These are phyloP conservation scores for Rugonectria rugulosa DNA, from an alignment of 2,329 filamentous ascomycete genomes.

Conservation along the genomic window DNA sequence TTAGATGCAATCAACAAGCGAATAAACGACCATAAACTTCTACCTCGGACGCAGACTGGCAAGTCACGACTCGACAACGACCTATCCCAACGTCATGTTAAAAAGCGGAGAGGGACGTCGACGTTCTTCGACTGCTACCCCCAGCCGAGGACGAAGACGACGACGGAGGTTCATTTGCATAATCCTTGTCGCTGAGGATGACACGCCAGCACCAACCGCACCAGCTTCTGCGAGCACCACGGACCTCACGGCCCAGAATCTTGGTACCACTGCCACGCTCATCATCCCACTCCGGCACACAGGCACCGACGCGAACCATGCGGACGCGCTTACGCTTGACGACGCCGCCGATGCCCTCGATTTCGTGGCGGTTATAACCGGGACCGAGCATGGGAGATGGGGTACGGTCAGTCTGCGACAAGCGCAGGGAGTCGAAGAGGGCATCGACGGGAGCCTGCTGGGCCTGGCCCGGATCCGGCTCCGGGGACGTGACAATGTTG, in stretches of 20 bases:
- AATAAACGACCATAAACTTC: neutral
- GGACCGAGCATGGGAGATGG: conserved; percentile 64
- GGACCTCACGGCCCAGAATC: conserved; percentile 74
- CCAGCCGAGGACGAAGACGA: conserved; percentile 36
- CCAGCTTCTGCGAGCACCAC: conserved; percentile 77
- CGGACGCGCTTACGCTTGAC: conserved; percentile 90
- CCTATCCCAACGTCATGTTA: conserved; percentile 16
- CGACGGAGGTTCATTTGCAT: conserved; percentile 34
- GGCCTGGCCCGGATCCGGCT: conserved; percentile 23
- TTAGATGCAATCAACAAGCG: neutral
- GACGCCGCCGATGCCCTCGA: conserved; percentile 87
- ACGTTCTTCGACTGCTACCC: conserved; percentile 31
- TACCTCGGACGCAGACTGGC: neutral
- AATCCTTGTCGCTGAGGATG: conserved; percentile 65
- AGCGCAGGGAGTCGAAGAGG: conserved; percentile 42
- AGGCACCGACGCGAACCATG: conserved; percentile 81
- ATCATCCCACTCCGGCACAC: conserved; percentile 86
- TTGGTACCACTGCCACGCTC: conserved; percentile 68
- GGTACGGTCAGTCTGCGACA: conserved; percentile 47
- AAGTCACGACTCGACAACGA: neutral
- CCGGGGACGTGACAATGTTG: conserved; percentile 30
- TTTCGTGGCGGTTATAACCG: conserved; percentile 86
- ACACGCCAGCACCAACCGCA: conserved; percentile 90
- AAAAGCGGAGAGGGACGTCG: conserved; percentile 30
- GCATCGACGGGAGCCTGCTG: conserved; percentile 32